Evolutionary conservation across 2,329 filamentous ascomycete species (phyloP), one percentile per base, ranked within the genome.

Genomic region (Diaporthe destruens): DNA sequence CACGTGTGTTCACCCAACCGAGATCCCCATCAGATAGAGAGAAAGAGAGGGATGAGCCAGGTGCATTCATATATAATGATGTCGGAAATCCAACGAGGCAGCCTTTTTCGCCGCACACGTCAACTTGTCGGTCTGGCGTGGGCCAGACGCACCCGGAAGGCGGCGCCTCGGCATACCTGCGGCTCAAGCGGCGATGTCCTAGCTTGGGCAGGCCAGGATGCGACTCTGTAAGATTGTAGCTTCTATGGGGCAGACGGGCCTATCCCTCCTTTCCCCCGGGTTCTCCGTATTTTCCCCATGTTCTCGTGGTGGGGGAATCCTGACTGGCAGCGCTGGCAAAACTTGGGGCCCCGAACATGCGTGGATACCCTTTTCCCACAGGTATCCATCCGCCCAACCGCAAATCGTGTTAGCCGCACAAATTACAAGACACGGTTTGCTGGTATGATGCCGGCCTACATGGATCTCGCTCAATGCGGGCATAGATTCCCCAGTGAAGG

Each of bases 201-300:
- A 63, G 42, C 59, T 49, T 49, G 18, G 29, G 34, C 25, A 18
- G 39, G 20, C 59, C 42, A 63, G 59, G 59, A 49, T 63, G 42
- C 42, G 32, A 49, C 59, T 34, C 59, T 34, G 20, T 39, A 36
- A 65, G 29, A 65, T 51, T 51, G n/a, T 55, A 16, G 44, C 44
- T 36, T 51, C 5, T n/a, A 65, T 65, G 44, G 44, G 59, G 59
- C 9, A 51, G 6, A 20, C 29, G n/a, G 29, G 29, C 29, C 14
- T 51, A 47, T 65, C 14, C n/a, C 20, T 47, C 23, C 47, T 36
- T 11, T 20, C 61, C 61, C 44, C 61, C 61, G 29, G 44, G 7
- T 65, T 65, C 61, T 65, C 61, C 61, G 61, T 65, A 65, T 65
- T 65, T 65, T 65, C 61, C 61, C 61, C 61, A 65, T 51, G 8